Conservation (phyloP, 495 filamentous ascomycete species). For the Recurvomyces mirabilis region DNA sequence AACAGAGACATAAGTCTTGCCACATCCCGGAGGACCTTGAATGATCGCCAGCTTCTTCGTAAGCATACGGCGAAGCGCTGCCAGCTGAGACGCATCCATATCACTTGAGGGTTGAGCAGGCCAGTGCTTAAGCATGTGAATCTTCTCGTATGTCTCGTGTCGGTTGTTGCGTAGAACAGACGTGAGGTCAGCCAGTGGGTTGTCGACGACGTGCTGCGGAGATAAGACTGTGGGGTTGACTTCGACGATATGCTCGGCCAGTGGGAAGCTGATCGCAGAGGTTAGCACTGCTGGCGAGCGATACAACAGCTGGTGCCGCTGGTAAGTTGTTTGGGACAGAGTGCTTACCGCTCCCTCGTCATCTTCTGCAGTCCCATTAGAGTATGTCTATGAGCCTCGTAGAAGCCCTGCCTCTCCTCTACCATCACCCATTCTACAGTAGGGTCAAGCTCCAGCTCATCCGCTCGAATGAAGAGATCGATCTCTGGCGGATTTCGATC, state of each 20-base stretch:
- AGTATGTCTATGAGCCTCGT: conserved; percentile 60
- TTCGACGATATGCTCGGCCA: conserved; percentile 49
- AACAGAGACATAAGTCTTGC: conserved; percentile 73
- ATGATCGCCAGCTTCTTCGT: conserved; percentile 65
- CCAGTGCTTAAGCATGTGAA: conserved; percentile 42
- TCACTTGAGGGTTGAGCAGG: conserved; percentile 36
- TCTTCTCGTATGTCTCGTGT: conserved; percentile 26
- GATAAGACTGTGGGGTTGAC: conserved; percentile 36
- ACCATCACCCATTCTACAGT: conserved; percentile 66
- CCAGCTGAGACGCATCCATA: conserved; percentile 59
- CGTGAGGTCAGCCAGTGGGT: conserved; percentile 39
- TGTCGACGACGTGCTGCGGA: conserved; percentile 40
- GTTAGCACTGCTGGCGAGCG: conserved; percentile 14
- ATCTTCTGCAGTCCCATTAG: conserved; percentile 66
- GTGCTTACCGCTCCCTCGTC: conserved; percentile 44
- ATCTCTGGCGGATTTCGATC: conserved; percentile 57
- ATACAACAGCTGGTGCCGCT: background rate
- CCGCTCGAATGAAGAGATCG: conserved; percentile 58
- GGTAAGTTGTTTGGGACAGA: background rate
- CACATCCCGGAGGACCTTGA: conserved; percentile 87
- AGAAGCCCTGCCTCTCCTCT: conserved; percentile 59
- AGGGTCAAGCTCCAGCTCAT: conserved; percentile 58
- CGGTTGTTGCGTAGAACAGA: conserved; percentile 24
- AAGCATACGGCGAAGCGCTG: conserved; percentile 57
- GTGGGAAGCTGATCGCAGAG: conserved; percentile 53